A percentile compares a stretch with the other conserved stretches of the same genome.
phyloP scores from a whole-genome alignment of 192 early-diverging fungal genomes.

The Pilaira anomala region DNA sequence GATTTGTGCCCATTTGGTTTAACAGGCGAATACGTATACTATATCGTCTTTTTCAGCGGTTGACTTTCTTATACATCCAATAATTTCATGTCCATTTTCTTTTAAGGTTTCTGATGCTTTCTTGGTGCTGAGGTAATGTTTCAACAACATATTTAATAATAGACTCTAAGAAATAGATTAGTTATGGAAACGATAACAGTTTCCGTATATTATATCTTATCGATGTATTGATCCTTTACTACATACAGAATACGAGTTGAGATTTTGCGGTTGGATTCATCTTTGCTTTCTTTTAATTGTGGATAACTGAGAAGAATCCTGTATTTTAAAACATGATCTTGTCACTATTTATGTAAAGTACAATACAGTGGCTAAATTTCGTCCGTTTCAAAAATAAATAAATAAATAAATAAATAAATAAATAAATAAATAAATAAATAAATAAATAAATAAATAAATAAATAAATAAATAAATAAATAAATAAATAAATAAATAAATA shows the following conservation, averaged over 20 bases:
- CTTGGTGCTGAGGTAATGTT: constrained; percentile 10
- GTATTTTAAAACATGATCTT: too few species aligned
- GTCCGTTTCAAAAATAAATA: too few species aligned
- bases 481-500: too few species aligned
- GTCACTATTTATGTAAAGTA: too few species aligned
- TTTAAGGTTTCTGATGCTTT: constrained; percentile 11
- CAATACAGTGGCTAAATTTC: too few species aligned
- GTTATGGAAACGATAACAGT: constrained; percentile 5
- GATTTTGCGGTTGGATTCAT: constrained; percentile 11
- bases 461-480: too few species aligned
- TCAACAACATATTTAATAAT: constrained; percentile 10
- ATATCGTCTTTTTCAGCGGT: constrained; percentile 3
- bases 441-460: too few species aligned
- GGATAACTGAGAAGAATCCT: too few species aligned
- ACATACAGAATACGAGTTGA: constrained; percentile 6
- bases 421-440: too few species aligned
- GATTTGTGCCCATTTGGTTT: constrained; percentile 12
- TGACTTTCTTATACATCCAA: constrained; percentile 7
- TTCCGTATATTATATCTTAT: constrained; percentile 10
- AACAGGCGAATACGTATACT: constrained; percentile 7
- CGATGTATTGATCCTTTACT: constrained; percentile 12
- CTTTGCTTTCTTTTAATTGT: constrained; percentile 8
- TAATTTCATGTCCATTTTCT: constrained; percentile 6
- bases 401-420: too few species aligned
- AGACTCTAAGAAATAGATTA: constrained; percentile 7